phyloP scores from a whole-genome alignment of 176 grass and related monocot species.

The Bonia amplexicaulis region DNA sequence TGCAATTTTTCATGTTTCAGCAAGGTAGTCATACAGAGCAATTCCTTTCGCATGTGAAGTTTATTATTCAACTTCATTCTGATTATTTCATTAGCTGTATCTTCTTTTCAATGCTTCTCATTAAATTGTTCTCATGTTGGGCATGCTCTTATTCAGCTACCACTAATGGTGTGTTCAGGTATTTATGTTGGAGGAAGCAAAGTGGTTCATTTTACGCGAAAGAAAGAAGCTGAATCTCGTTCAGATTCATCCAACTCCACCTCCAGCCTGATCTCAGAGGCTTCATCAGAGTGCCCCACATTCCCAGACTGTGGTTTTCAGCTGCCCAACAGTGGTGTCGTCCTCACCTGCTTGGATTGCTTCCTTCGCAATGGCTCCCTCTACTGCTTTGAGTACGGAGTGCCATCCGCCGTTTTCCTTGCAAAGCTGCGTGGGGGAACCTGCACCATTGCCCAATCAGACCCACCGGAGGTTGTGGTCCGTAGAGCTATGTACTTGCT shows the following conservation, averaged over 20 bases:
- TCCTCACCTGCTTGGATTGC: conserved; percentile 84
- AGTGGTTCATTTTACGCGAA: conserved; percentile 92
- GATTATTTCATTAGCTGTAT: background rate
- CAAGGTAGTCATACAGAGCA: background rate
- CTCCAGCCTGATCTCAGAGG: conserved; percentile 34
- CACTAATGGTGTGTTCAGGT: conserved; percentile 32
- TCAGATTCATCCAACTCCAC: conserved; percentile 47
- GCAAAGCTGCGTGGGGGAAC: conserved; percentile 86
- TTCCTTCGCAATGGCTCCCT: conserved; percentile 81
- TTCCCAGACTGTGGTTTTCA: conserved; percentile 99
- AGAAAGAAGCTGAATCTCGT: conserved; percentile 58
- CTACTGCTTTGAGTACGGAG: conserved; percentile 83
- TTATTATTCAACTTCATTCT: background rate
- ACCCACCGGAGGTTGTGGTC: conserved; percentile 59
- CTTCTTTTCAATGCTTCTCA: background rate
- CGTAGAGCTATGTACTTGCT: conserved; percentile 84
- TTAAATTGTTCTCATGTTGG: background rate
- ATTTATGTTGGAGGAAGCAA: conserved; percentile 98
- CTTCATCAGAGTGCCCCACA: conserved; percentile 57
- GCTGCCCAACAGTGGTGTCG: conserved; percentile 60
- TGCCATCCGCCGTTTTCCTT: conserved; percentile 65
- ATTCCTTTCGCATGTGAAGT: background rate
- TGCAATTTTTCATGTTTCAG: background rate
- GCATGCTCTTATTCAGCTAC: background rate
- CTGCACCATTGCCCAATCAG: conserved; percentile 81